Evolutionary conservation across 1,284 basidiomycete genomes (phyloP).

Genomic region (Cystobasidium sp.): DNA sequence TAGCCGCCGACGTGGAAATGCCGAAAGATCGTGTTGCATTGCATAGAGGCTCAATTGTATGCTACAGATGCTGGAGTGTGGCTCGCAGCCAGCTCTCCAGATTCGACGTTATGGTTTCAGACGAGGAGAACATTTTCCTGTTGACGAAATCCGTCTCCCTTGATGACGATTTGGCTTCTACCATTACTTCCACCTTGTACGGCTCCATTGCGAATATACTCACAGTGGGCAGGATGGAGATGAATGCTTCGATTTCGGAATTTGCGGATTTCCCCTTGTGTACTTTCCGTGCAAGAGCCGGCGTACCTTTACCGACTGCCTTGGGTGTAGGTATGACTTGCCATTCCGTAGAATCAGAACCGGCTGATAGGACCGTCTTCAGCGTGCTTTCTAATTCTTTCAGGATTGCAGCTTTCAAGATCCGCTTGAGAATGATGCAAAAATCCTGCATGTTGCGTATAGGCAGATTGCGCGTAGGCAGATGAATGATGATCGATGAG

Average conservation of each 20-base stretch:
- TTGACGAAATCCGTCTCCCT: background rate
- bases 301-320: slow-evolving; percentile 4
- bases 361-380: background rate
- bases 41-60: background rate
- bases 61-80: background rate
- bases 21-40: background rate
- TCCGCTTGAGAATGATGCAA: slow-evolving; percentile 1
- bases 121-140: slow-evolving; percentile 1
- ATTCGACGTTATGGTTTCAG: background rate
- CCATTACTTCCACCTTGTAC: background rate
- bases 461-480: slow-evolving; percentile 10
- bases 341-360: slow-evolving; percentile 6
- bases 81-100: background rate
- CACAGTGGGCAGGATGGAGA: slow-evolving; percentile 15
- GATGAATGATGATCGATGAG: slow-evolving; percentile 15
- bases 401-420: slow-evolving; percentile 12
- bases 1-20: too few relatives aligned
- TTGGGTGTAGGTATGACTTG: slow-evolving; percentile 23
- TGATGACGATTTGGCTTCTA: background rate
- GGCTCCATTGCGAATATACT: background rate
- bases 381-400: slow-evolving; percentile 15
- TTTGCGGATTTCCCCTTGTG: background rate
- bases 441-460: background rate
- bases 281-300: slow-evolving; percentile 25
- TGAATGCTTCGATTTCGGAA: slow-evolving; percentile 8